phyloP scores from a whole-genome alignment of 106 monocot species.

The Platanthera zijinensis region DNA sequence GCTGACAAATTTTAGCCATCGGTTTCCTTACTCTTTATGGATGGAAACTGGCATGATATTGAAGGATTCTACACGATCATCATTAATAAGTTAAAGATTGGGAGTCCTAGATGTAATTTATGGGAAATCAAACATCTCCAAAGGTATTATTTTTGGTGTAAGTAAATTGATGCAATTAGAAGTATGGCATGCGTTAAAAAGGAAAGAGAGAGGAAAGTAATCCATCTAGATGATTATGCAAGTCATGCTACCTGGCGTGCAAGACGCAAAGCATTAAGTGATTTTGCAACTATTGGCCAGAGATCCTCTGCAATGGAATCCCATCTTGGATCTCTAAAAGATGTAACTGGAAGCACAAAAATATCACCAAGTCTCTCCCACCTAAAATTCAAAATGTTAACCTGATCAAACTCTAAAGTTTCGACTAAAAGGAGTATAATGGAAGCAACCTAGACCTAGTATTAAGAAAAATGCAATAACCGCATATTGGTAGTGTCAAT shows the following conservation, averaged over 20 bases:
- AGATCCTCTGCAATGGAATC: slow-evolving; percentile 57
- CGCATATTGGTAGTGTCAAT: neutral
- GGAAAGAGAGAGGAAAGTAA: neutral
- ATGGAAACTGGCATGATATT: neutral
- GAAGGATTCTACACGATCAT: neutral
- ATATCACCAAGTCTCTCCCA: slow-evolving; percentile 97
- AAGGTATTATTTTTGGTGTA: neutral
- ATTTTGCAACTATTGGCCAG: slow-evolving; percentile 75
- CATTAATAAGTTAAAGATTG: neutral
- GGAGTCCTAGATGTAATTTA: neutral
- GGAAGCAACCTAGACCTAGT: neutral
- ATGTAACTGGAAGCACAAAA: slow-evolving; percentile 73
- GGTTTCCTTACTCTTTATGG: neutral
- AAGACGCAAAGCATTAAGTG: slow-evolving; percentile 69
- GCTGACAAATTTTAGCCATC: neutral
- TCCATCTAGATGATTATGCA: neutral
- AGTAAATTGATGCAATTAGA: neutral
- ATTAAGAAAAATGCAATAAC: neutral
- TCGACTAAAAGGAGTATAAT: neutral
- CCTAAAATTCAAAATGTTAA: slow-evolving; percentile 27
- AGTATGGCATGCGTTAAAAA: neutral
- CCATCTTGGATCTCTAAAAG: slow-evolving; percentile 81
- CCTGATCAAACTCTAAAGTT: neutral
- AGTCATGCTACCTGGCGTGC: slow-evolving; percentile 69
- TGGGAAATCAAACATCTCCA: neutral